phyloP scores from a whole-genome alignment of 2,329 filamentous ascomycete genomes.

The Colletotrichum liaoningense region DNA sequence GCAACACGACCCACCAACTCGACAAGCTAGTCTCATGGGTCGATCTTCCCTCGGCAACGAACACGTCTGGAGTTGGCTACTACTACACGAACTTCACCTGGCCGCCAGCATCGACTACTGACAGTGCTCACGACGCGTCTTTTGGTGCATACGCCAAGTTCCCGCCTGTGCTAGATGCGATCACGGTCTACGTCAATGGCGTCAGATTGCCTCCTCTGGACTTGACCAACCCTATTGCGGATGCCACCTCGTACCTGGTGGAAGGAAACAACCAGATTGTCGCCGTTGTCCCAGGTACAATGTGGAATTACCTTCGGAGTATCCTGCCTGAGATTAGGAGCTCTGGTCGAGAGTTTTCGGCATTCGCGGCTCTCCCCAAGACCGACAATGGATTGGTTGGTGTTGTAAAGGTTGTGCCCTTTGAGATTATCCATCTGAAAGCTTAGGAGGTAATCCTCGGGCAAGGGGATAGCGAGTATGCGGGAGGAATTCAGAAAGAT shows the following conservation, averaged over 20 bases:
- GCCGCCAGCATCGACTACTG: neutral
- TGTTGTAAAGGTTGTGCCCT: constrained; percentile 7
- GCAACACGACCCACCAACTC: constrained; percentile 22
- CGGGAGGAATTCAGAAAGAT: too few species aligned
- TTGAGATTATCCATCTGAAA: neutral
- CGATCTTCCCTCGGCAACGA: constrained; percentile 7
- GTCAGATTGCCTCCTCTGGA: neutral
- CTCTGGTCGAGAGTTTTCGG: neutral
- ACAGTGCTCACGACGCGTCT: neutral
- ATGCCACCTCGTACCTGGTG: constrained; percentile 11
- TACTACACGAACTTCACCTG: constrained; percentile 25
- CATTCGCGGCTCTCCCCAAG: neutral
- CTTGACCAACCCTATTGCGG: neutral
- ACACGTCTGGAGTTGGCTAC: constrained; percentile 27
- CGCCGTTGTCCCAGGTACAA: constrained; percentile 12
- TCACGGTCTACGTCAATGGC: constrained; percentile 11
- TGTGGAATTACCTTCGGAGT: constrained; percentile 28
- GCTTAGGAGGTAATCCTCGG: too few species aligned
- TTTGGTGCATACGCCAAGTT: constrained; percentile 19
- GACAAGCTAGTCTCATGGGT: constrained; percentile 7
- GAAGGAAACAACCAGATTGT: constrained; percentile 19
- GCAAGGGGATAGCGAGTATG: too few species aligned
- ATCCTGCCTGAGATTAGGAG: neutral
- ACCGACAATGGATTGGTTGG: constrained; percentile 28
- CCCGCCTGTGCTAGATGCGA: constrained; percentile 2